A percentile compares a stretch with the other conserved stretches of the same genome.
These are phyloP conservation scores for Melastoma candidum DNA, from an alignment of 441 rosid species.

Conservation along the genomic window DNA sequence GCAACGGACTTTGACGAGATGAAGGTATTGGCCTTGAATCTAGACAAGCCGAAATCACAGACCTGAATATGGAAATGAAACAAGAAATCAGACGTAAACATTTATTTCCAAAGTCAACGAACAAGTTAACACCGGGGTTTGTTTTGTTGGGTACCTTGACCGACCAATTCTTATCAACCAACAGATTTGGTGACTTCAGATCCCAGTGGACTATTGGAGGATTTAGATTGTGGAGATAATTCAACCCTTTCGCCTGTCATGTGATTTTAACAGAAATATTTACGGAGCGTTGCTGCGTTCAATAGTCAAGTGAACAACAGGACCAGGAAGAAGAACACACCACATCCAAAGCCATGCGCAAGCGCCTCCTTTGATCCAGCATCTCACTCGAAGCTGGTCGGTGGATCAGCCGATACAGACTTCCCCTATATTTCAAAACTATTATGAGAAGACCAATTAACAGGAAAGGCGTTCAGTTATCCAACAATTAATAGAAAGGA, in stretches of 20 bases:
- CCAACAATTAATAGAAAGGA: not conserved
- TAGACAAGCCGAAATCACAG: slow-evolving; percentile 91
- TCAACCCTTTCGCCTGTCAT: slow-evolving; percentile 87
- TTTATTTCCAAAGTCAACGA: not conserved
- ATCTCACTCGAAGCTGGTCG: slow-evolving; percentile 79
- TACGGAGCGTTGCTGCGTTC: slow-evolving; percentile 10
- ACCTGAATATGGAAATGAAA: slow-evolving; percentile 37
- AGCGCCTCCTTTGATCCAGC: slow-evolving; percentile 73
- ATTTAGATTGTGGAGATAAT: slow-evolving; percentile 81
- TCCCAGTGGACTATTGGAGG: slow-evolving; percentile 99
- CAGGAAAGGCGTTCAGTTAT: too few species aligned
- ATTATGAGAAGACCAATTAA: not conserved
- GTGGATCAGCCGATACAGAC: slow-evolving; percentile 82
- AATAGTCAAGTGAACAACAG: not conserved
- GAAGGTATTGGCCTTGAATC: slow-evolving; percentile 88
- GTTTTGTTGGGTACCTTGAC: slow-evolving; percentile 52
- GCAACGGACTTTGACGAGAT: slow-evolving; percentile 95
- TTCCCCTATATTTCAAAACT: slow-evolving; percentile 52
- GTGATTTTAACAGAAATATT: not conserved
- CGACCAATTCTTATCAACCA: slow-evolving; percentile 94
- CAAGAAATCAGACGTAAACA: not conserved
- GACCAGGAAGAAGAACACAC: slow-evolving; percentile 29
- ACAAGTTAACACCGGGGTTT: not conserved
- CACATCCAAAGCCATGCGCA: slow-evolving; percentile 96
- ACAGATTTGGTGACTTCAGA: slow-evolving; percentile 84